These are phyloP conservation scores for Phytophthora megakarya DNA, from an alignment of 352 stramenopile species.

Conservation along the genomic window DNA sequence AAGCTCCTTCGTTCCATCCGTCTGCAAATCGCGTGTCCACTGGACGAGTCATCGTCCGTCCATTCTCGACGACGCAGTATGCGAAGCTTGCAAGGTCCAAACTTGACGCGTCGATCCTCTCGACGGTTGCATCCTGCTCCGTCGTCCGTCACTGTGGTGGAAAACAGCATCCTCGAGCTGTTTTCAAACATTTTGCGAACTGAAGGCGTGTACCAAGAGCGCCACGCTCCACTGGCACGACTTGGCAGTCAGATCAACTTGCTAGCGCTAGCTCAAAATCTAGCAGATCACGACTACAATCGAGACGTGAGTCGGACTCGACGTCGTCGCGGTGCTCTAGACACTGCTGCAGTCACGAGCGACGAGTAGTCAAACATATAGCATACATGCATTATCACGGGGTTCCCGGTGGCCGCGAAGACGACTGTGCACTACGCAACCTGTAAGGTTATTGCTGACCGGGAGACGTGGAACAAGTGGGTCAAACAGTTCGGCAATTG, in stretches of 20 bases:
- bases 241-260: slow-evolving; percentile 65
- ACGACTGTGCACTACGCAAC: slow-evolving; percentile 89
- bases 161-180: slow-evolving; percentile 70
- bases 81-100: slow-evolving; percentile 14
- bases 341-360: slow-evolving; percentile 9
- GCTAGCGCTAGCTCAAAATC: slow-evolving; percentile 34
- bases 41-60: slow-evolving; percentile 58
- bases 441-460: slow-evolving; percentile 86
- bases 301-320: slow-evolving; percentile 22
- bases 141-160: slow-evolving; percentile 42
- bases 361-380: slow-evolving; percentile 5
- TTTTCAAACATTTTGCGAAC: slow-evolving; percentile 60
- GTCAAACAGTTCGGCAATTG: slow-evolving; percentile 86
- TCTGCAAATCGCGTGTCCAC: slow-evolving; percentile 61
- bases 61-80: slow-evolving; percentile 34
- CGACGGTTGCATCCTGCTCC: slow-evolving; percentile 52
- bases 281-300: slow-evolving; percentile 32
- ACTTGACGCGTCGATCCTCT: slow-evolving; percentile 7
- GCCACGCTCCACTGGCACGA: slow-evolving; percentile 51
- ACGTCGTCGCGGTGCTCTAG: slow-evolving; percentile 22
- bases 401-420: slow-evolving; percentile 88
- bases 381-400: slow-evolving; percentile 94
- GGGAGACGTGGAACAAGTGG: slow-evolving; percentile 91
- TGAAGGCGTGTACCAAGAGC: slow-evolving; percentile 69
- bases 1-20: slow-evolving; percentile 64